Evolutionary conservation across 163 green algal species (phyloP).

Genomic region (Picocystis sp.): DNA sequence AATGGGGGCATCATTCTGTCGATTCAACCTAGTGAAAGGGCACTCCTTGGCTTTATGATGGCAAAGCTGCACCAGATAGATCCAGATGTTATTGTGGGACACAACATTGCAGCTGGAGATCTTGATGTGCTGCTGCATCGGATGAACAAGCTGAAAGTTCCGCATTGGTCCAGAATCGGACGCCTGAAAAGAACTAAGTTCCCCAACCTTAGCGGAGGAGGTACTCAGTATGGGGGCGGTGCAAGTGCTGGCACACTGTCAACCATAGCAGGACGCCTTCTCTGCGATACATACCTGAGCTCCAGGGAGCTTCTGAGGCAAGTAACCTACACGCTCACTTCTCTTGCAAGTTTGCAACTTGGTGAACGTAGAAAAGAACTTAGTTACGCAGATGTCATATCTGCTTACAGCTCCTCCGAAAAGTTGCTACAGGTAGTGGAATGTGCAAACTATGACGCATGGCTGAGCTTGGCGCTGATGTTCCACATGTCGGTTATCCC

Average conservation of each 20-base stretch:
- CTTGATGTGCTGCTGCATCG: constrained; percentile 83
- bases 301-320: constrained; percentile 75
- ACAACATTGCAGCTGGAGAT: constrained; percentile 87
- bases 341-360: constrained; percentile 59
- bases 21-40: constrained; percentile 35
- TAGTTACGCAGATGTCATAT: constrained; percentile 24
- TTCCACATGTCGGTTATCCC: constrained; percentile 59
- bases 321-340: constrained; percentile 82
- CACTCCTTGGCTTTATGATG: constrained; percentile 74
- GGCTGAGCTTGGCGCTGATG: constrained; percentile 70
- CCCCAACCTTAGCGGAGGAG: constrained; percentile 60
- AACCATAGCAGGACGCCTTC: constrained; percentile 58
- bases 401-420: constrained; percentile 15
- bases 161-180: constrained; percentile 79
- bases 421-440: constrained; percentile 47
- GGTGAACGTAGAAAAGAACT: constrained; percentile 48
- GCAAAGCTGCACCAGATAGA: constrained; percentile 63
- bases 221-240: constrained; percentile 63
- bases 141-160: constrained; percentile 78
- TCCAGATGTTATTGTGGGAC: constrained; percentile 80
- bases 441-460: constrained; percentile 74
- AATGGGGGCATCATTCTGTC: constrained; percentile 31
- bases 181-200: constrained; percentile 70
- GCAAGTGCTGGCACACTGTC: constrained; percentile 40
- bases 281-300: constrained; percentile 92